Evolutionary conservation across 1,139 yeast species (phyloP).

Genomic region (Sugiyamaella xylanicola): DNA sequence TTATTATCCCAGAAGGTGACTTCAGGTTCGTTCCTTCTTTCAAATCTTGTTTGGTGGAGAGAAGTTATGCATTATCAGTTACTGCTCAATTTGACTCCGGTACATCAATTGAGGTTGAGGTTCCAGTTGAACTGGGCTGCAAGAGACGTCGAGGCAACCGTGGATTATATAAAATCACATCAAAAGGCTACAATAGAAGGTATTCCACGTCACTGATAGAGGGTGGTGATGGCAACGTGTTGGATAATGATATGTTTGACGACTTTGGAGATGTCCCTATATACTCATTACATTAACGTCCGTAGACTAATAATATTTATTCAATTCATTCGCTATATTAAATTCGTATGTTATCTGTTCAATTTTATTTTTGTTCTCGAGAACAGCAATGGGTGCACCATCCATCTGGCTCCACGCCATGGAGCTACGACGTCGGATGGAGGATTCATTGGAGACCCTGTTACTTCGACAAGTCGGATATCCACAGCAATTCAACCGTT

Average conservation of each 20-base stretch:
- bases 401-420: no score
- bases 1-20: conserved; percentile 17
- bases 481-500: no score
- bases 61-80: conserved; percentile 11
- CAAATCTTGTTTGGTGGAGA: conserved; percentile 19
- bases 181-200: conserved; percentile 4
- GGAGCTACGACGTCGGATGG: no score
- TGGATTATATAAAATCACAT: conserved; percentile 8
- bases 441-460: no score
- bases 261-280: conserved; percentile 5
- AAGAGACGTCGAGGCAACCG: conserved; percentile 7
- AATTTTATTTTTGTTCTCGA: no score
- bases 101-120: conserved; percentile 9
- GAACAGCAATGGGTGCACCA: no score
- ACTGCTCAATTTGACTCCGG: conserved; percentile 16
- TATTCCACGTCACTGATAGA: conserved; percentile 5
- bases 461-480: no score
- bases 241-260: background rate
- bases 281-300: conserved; percentile 2
- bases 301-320: no score
- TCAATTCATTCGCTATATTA: no score
- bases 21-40: conserved; percentile 18
- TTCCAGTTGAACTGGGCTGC: conserved; percentile 17
- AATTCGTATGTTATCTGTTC: no score
- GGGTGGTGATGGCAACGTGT: background rate